phyloP scores from a whole-genome alignment of 176 grass and related monocot genomes.

The Rhynchospora breviuscula region DNA sequence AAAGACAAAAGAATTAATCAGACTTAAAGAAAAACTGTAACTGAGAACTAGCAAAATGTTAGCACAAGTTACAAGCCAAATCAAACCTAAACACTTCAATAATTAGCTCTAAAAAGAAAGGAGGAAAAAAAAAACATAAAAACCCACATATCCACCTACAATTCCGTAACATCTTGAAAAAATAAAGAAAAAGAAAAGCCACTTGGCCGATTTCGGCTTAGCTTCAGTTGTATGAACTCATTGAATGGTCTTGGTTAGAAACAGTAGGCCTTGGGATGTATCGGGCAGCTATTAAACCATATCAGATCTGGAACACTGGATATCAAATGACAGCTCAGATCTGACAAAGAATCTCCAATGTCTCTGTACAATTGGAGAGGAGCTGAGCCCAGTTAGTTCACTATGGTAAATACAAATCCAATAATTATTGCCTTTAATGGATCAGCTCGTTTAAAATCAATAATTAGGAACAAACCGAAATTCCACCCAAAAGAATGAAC shows the following conservation, averaged over 20 bases:
- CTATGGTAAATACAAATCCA: not conserved
- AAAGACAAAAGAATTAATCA: not conserved
- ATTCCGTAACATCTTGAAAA: not conserved
- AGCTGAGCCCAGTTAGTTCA: not conserved
- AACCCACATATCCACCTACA: not conserved
- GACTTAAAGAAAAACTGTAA: not conserved
- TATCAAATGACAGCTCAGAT: not conserved
- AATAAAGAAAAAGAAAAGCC: not conserved
- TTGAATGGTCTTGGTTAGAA: not conserved
- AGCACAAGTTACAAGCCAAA: conserved; percentile 1
- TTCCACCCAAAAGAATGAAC: conserved; percentile 8
- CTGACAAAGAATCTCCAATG: not conserved
- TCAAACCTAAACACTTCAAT: not conserved
- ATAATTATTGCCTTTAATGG: conserved; percentile 5
- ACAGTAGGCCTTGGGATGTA: not conserved
- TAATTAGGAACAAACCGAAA: not conserved
- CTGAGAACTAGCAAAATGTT: not conserved
- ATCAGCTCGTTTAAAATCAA: not conserved
- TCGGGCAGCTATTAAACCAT: not conserved
- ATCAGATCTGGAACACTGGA: not conserved
- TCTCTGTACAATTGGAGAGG: not conserved
- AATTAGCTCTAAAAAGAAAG: not conserved
- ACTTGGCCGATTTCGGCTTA: not conserved
- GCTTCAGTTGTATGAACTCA: not conserved
- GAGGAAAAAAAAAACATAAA: not conserved